Evolutionary conservation across 495 filamentous ascomycete species (phyloP), one percentile per base, ranked within the genome.

Genomic region (Pseudevernia furfuracea): DNA sequence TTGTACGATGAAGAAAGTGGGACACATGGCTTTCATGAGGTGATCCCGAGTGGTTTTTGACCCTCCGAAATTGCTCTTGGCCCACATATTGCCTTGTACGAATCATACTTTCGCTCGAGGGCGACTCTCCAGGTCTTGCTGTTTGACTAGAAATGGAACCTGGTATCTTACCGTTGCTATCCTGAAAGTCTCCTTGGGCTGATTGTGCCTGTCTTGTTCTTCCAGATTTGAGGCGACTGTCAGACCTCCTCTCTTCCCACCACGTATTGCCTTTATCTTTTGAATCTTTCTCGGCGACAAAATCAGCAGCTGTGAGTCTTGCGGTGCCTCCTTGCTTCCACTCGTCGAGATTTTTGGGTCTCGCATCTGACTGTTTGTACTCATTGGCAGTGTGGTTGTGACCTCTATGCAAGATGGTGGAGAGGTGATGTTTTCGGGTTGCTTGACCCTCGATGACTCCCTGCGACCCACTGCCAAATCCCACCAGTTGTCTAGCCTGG

Each of bases 291-390:
- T 73, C 73, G 2, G 82, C 70, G 61, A 80, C 79, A 19, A 87
- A 77, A 44, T 83, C 69, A 14, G 75, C 67, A 37, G 80, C 81
- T 0, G 77, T 74, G 41, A 87, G 69, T 11, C 75, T 74, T 44
- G 82, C 84, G 14, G 80, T 75, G 0, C 78, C 80, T 38, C 75
- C 81, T 58, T 78, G 78, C 70, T 77, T 82, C 84, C 84, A 87
- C 70, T 87, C 84, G 58, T 85, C 78, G 15, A 85, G 71, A 48
- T 79, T 79, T 61, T 67, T 68, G 0, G 78, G 76, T 30, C 78
- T 75, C 53, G 76, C 71, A 67, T 81, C 37, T 12, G 19, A n/a
- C 25, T 67, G 81, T 25, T 79, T 70, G 12, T 76, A 76, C 53
- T 74, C 72, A 59, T 76, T 77, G 23, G 77, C 75, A 28, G 66